Evolutionary conservation across 106 monocot genomes (phyloP), one percentile per base, ranked within the genome.

Genomic region (Narthecium ossifragum): DNA sequence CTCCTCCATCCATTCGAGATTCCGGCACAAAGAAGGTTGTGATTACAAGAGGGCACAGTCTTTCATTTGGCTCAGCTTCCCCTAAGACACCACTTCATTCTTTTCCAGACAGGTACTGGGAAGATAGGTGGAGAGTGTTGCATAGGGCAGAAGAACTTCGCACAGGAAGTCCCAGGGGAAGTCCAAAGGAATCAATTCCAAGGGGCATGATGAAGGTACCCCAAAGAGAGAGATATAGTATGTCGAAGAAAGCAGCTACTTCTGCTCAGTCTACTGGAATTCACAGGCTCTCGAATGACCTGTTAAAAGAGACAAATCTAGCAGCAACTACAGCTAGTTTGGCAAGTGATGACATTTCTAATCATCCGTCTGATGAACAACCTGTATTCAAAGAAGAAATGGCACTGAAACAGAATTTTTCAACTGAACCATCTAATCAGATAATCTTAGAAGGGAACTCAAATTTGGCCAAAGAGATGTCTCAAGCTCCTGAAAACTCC

Each of bases 101-200:
- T 20, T 23, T 75, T 31, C 64, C 73, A 9, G 77, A 82, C 43
- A 83, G 82, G 67, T 91, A 82, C 26, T 91, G 90, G 90, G 90
- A 91, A 59, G 79, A 82, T 56, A 79, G 76, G 66, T 91, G 90
- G 90, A 70, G 82, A 34, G 67, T 85, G 24, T 32, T 85, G 22
- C 75, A 91, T 32, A 70, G 52, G 50, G 65, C 60, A 62, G 79
- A 79, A 59, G 47, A 48, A 55, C 46, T 52, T 34, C 32, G 59
- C 17, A 76, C 66, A 40, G 61, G 31, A 53, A 71, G 31, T 53
- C 21, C n/a, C 25, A 75, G 31, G 38, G 69, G 59, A 13, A n/a
- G n/a, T n/a, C n/a, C 36, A 37, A 37, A 37, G 11, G 36, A 37
- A 37, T n/a, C 63, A 39, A 15, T 66, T 26, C 64, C 59, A 23